Base-by-base conservation (phyloP, 2,329 filamentous ascomycete species). In the Colletotrichum sp. region DNA sequence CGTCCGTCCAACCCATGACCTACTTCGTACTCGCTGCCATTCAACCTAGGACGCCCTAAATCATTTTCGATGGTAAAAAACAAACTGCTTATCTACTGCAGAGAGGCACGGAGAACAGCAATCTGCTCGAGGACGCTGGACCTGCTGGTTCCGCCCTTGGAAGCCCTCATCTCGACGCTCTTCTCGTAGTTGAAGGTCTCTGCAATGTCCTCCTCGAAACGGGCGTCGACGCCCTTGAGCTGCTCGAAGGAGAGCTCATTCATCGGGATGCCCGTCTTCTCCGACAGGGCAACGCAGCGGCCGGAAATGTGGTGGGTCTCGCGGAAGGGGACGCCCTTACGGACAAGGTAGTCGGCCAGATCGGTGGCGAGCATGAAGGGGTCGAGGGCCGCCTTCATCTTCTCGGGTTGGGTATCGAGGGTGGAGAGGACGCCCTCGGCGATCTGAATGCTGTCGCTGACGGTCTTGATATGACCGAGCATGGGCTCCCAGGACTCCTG, bases 401-500 rank as follows among this genome's bases (percentile, higher is more conserved):
- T 93, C 77, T 94, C 92, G 0, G 94, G 91, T 80, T 91, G 89
- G 77, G 94, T 89, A 8, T 87, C 90, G 13, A 97, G 87, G 0
- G 95, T 97, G 2, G 92, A 91, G 6, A 98, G 88, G 7, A 97
- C 93, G 70, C 96, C 94, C 28, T 94, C 94, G 32, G 94, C 94
- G 79, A 98, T 98, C 84, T 94, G 92, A 70, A 97, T 90, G 81
- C 94, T 95, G 87, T 97, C 94, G 72, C 90, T 90, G 77, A 97
- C 89, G 8, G 95, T 96, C 89, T 96, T 94, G 84, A 96, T 91
- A 83, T 93, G 91, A 84, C 97, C 95, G 65, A 98, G 91, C 86
- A 98, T 92, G n/a, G 94, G 93, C 88, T 97, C 94, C 77, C 95
- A 93, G 74, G 92, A 93, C 86, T 98, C 95, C 85, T 98, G 95